These are phyloP conservation scores for Tetrahymena borealis DNA, from an alignment of 73 alveolate species.

Conservation along the genomic window DNA sequence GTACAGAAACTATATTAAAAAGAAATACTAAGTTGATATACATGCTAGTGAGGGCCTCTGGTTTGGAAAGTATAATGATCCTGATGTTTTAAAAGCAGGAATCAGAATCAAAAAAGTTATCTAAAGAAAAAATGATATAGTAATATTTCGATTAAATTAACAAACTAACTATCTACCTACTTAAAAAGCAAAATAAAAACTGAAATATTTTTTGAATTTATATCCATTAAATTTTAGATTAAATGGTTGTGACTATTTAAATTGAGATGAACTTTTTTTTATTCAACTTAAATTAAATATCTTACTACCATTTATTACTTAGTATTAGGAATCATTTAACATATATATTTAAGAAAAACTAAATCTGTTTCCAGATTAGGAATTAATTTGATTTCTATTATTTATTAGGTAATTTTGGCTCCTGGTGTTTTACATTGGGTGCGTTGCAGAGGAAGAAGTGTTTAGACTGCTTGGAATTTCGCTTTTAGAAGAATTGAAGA, in stretches of 20 bases:
- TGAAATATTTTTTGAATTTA: no score
- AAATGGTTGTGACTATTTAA: no score
- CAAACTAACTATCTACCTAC: no score
- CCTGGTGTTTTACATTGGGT: conserved; percentile 74
- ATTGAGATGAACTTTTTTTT: no score
- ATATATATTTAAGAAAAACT: no score
- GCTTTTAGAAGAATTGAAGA: conserved; percentile 35
- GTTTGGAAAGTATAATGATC: conserved; percentile 41
- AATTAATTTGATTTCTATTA: not conserved
- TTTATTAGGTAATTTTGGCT: conserved; percentile 42
- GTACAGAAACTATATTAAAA: conserved; percentile 31
- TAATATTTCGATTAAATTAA: no score
- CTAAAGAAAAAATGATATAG: not conserved
- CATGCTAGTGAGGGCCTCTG: conserved; percentile 54
- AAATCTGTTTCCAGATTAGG: no score
- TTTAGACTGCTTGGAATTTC: conserved; percentile 68
- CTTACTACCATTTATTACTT: no score
- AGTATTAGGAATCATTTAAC: no score
- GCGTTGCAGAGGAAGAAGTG: conserved; percentile 47
- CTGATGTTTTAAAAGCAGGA: conserved; percentile 23
- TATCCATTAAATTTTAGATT: no score
- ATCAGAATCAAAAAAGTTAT: not conserved
- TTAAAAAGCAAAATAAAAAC: no score
- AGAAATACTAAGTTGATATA: conserved; percentile 35
- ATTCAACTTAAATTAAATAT: no score